Evolutionary conservation across 495 filamentous ascomycete genomes (phyloP).

Genomic region (Lophium mytilinum): DNA sequence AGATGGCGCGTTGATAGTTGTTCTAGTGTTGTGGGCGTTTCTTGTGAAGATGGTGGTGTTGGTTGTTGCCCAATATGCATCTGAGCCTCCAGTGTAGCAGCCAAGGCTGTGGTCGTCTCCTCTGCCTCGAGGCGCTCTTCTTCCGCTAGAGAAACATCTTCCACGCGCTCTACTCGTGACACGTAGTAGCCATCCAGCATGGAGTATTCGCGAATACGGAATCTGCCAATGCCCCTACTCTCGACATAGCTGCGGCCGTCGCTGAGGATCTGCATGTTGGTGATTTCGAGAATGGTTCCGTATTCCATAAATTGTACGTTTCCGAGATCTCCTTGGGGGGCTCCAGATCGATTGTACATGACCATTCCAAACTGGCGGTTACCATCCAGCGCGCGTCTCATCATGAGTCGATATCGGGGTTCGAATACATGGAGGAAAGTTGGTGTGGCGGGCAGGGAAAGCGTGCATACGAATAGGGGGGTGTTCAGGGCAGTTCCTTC

Average conservation of each 20-base stretch:
- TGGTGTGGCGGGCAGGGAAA: conserved; percentile 74
- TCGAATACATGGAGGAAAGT: conserved; percentile 89
- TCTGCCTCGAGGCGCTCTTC: conserved; percentile 66
- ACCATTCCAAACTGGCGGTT: conserved; percentile 78
- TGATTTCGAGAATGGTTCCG: conserved; percentile 69
- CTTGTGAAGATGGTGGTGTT: conserved; percentile 19
- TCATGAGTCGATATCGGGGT: conserved; percentile 81
- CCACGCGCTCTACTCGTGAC: conserved; percentile 61
- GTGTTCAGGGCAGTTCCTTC: conserved; percentile 50
- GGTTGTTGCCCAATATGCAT: background rate
- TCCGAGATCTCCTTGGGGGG: conserved; percentile 52
- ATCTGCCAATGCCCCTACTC: conserved; percentile 65
- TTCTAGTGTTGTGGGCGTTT: conserved; percentile 40
- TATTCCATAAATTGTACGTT: conserved; percentile 57
- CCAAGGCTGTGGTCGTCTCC: conserved; percentile 41
- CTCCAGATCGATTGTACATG: conserved; percentile 51
- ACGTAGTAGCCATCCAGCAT: conserved; percentile 69
- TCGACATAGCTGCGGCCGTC: conserved; percentile 78
- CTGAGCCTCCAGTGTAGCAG: background rate
- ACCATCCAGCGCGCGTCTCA: conserved; percentile 65
- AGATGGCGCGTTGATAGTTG: conserved; percentile 62
- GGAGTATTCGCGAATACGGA: conserved; percentile 56
- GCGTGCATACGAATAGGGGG: conserved; percentile 73
- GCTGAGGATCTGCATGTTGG: conserved; percentile 59
- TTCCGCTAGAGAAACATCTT: conserved; percentile 71